Percentiles rank a stretch among this genome's conserved stretches.
phyloP scores from a whole-genome alignment of 495 filamentous ascomycete species.

The Diplogelasinospora grovesii region DNA sequence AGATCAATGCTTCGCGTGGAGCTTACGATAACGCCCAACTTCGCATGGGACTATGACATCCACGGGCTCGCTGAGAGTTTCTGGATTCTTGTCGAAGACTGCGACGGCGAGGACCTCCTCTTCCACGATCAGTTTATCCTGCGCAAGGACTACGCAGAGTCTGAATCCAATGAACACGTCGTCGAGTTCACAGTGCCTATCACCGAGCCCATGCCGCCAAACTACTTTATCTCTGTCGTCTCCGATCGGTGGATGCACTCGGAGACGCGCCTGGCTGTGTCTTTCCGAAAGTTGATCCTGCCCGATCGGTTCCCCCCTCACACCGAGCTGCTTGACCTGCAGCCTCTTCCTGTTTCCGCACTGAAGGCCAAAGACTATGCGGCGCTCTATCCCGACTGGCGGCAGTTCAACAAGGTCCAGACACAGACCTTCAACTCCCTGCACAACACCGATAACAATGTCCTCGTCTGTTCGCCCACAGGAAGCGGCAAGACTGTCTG shows the following conservation, averaged over 20 bases:
- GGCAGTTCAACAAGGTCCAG: constrained; percentile 93
- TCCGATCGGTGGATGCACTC: constrained; percentile 98
- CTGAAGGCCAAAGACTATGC: constrained; percentile 81
- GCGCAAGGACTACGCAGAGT: constrained; percentile 72
- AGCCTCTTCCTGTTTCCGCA: constrained; percentile 79
- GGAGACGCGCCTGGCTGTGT: constrained; percentile 86
- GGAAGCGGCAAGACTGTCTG: constrained; percentile 96
- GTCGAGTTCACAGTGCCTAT: constrained; percentile 97
- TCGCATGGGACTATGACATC: constrained; percentile 88
- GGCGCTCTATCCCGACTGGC: constrained; percentile 75
- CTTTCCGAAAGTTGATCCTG: constrained; percentile 88
- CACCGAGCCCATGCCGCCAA: constrained; percentile 94
- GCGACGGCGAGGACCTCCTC: constrained; percentile 92
- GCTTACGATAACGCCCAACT: constrained; percentile 87
- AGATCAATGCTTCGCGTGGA: constrained; percentile 94
- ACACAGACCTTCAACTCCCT: constrained; percentile 94
- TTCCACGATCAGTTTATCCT: constrained; percentile 95
- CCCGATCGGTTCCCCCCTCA: constrained; percentile 94
- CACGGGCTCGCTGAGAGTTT: constrained; percentile 87
- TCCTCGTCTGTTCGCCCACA: constrained; percentile 82
- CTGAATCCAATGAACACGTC: constrained; percentile 84
- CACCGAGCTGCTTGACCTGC: constrained; percentile 82
- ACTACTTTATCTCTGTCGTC: constrained; percentile 92
- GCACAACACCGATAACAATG: constrained; percentile 83
- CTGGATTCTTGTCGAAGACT: constrained; percentile 96